phyloP scores from a whole-genome alignment of 305 asterid genomes.

The Fraxinus xanthoxyloides region DNA sequence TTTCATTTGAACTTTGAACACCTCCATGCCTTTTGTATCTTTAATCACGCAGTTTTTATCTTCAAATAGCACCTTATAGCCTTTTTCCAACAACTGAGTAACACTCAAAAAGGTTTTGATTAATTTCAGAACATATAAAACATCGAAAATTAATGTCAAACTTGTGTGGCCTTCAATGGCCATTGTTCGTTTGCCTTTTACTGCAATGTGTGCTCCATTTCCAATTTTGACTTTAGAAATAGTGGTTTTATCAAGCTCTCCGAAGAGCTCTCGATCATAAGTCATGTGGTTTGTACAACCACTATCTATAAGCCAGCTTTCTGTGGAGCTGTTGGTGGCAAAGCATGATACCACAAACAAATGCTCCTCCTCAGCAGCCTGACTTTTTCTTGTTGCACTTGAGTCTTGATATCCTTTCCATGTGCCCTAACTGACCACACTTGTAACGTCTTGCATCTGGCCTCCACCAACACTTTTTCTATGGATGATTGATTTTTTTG shows the following conservation, averaged over 20 bases:
- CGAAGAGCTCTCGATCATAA: not conserved
- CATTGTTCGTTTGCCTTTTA: not conserved
- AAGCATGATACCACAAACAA: not conserved
- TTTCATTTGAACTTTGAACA: slow-evolving; percentile 8
- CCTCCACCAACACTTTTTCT: not conserved
- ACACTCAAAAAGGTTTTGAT: not conserved
- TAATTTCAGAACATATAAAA: not conserved
- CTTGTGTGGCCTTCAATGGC: not conserved
- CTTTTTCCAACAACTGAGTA: not conserved
- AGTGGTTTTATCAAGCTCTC: not conserved
- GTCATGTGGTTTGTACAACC: not conserved
- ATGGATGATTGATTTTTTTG: not conserved
- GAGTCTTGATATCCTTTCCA: not conserved
- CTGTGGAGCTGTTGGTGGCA: not conserved
- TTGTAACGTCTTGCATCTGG: not conserved
- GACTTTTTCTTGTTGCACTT: not conserved
- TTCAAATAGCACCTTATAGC: not conserved
- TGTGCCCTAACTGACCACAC: not conserved
- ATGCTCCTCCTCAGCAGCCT: not conserved
- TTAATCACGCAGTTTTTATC: not conserved
- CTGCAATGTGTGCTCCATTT: not conserved
- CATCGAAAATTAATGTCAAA: not conserved
- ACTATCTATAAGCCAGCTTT: not conserved
- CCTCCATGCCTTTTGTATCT: not conserved
- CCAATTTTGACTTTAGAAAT: not conserved